phyloP scores from a whole-genome alignment of 108 stramenopile species.

The Nannochloropsis salina region DNA sequence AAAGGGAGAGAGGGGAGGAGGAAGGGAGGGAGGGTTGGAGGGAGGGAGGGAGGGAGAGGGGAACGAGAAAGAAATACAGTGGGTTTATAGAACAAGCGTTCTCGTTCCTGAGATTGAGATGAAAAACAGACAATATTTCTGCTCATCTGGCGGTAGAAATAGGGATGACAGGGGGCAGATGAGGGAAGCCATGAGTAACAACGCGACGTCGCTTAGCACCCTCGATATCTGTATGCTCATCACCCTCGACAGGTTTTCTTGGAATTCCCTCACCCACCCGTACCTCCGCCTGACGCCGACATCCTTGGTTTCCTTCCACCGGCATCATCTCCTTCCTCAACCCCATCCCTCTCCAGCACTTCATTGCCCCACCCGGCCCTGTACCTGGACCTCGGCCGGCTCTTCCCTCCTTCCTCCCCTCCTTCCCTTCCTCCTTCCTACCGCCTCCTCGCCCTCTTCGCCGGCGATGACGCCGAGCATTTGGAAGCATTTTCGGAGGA shows the following conservation, averaged over 20 bases:
- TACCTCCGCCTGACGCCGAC: background rate
- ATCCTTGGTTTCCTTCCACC: background rate
- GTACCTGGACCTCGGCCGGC: background rate
- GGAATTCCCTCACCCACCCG: background rate
- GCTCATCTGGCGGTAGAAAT: no score
- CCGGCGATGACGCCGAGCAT: background rate
- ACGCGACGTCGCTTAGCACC: no score
- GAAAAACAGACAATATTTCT: no score
- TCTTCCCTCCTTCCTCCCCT: background rate
- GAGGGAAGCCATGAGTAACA: no score
- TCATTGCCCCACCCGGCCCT: background rate
- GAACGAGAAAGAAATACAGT: no score
- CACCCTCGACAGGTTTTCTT: no score
- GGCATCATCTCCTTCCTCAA: background rate
- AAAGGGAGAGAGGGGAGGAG: background rate
- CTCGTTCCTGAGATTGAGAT: no score
- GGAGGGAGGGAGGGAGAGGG: background rate
- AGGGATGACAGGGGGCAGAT: no score
- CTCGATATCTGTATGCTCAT: no score
- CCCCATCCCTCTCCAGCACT: background rate
- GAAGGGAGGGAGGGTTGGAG: background rate
- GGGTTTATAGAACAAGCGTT: no score
- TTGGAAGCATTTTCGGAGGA: no score
- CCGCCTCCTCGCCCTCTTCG: background rate
- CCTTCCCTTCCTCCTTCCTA: background rate